These are phyloP conservation scores for slime mould (Dictyostelium discoideum) DNA, from an alignment of 78 protist species.

Conservation along the genomic window DNA sequence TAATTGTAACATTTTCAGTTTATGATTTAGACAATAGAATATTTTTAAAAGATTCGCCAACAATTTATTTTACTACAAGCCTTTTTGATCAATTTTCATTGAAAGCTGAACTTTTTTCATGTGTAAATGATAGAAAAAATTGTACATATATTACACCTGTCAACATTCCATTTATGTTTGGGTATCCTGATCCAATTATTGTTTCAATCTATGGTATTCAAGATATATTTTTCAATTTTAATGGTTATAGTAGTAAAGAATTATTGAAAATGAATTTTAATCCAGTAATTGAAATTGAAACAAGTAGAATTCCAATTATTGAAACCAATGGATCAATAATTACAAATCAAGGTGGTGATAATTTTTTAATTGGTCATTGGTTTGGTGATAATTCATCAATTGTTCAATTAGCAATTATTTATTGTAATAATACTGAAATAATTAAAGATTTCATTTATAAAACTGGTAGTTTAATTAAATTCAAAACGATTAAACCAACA, in stretches of 20 bases:
- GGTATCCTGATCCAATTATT: background rate
- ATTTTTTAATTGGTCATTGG: background rate
- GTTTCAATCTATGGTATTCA: background rate
- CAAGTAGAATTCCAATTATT: background rate
- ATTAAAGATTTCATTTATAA: background rate
- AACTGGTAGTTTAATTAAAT: background rate
- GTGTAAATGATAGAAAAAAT: too few species aligned
- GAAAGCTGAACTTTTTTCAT: too few species aligned
- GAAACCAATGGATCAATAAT: background rate
- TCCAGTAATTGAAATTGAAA: too few species aligned
- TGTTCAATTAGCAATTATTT: too few species aligned
- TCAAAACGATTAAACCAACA: background rate
- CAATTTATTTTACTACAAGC: too few species aligned
- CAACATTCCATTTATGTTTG: background rate
- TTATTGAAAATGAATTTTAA: too few species aligned
- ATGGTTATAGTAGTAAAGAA: background rate
- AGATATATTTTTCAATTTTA: background rate
- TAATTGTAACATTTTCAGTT: too few species aligned
- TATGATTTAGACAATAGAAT: too few species aligned
- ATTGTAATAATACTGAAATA: too few species aligned
- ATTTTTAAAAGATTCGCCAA: too few species aligned
- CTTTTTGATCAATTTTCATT: too few species aligned
- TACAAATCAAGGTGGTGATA: background rate
- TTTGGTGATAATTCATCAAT: background rate
- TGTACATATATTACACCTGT: too few species aligned